Evolutionary conservation across 805 yeast genomes (phyloP), one percentile per base, ranked within the genome.

Genomic region (Trichomonascus vanleenenianus): DNA sequence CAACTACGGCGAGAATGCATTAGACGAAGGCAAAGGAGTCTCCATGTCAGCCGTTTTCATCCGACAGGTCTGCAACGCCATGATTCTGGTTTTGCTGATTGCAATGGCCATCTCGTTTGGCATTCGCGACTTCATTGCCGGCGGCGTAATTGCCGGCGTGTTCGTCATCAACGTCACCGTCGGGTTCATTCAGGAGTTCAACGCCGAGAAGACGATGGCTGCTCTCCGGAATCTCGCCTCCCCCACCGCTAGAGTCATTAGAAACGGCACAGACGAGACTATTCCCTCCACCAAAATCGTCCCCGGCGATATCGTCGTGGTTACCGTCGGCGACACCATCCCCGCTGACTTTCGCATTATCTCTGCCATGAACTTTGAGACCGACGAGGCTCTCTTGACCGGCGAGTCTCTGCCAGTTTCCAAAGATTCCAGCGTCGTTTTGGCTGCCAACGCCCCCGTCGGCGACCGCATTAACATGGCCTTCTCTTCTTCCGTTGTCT

Each of bases 191-290:
- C 93, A 83, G 61, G 91, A 83, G 58, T 72, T 69, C 57, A 78
- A 76, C 51, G 91, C 93, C 1, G 88, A 83, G 52, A 75, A 81
- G 58, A 84, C 91, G 1, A 84, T 83, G 86, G 84, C 81, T 33
- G 79, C 88, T 0, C 71, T 83, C 36, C 72, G 77, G 50, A 73
- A 79, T 0, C 70, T 84, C 43, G 73, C 83, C 43, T 78, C 87
- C 2, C 87, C 91, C 2, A 74, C 81, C 2, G 89, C 93, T 0
- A 66, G 74, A 35, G 86, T 79, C 19, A 70, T 78, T 37, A 72
- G 93, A 61, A 68, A 76, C 52, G 85, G 85, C 31, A 66, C 64
- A 14, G 79, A 76, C 47, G 54, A 60, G 14, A 74, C 81, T 2
- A 70, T 83, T 30, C 74, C 82, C 3, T 78, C 86, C 1, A 75